A percentile compares a stretch with the other conserved stretches of the same genome.
Conservation (phyloP, 805 yeast genomes). For the Suhomyces pyralidae region DNA sequence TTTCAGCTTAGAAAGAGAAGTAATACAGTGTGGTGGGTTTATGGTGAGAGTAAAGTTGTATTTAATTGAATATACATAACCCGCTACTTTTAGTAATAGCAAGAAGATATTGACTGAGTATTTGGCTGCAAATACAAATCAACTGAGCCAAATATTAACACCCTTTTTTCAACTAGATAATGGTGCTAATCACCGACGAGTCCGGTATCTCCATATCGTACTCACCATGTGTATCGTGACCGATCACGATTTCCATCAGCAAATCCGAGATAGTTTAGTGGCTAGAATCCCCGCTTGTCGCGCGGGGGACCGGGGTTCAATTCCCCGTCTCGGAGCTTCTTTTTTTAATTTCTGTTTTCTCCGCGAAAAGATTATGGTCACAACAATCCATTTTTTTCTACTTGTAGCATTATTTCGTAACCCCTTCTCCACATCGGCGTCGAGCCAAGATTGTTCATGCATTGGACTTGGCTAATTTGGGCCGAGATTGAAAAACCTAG, state of each 20-base stretch:
- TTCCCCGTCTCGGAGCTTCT: conserved; percentile 1
- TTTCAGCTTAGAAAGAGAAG: neutral
- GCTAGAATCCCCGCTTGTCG: conserved; percentile 1
- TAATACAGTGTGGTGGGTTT: neutral
- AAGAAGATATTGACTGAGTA: too few relatives aligned
- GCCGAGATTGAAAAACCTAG: neutral
- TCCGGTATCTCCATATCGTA: too few relatives aligned
- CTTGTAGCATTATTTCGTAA: neutral
- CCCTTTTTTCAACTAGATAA: neutral
- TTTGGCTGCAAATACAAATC: neutral
- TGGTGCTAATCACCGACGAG: neutral
- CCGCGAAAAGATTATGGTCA: neutral
- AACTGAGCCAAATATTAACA: neutral
- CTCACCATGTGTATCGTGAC: neutral
- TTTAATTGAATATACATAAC: neutral
- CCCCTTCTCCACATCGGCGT: neutral
- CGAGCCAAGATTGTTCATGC: neutral
- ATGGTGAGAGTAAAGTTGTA: neutral
- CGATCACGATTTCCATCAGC: neutral
- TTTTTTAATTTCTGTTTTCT: neutral
- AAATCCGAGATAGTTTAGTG: neutral
- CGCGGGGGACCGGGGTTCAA: conserved; percentile 1
- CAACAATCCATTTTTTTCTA: neutral
- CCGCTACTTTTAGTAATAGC: too few relatives aligned
- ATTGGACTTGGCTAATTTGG: neutral